Conservation (phyloP, 495 filamentous ascomycete genomes). For the Lophiostoma macrostomum region DNA sequence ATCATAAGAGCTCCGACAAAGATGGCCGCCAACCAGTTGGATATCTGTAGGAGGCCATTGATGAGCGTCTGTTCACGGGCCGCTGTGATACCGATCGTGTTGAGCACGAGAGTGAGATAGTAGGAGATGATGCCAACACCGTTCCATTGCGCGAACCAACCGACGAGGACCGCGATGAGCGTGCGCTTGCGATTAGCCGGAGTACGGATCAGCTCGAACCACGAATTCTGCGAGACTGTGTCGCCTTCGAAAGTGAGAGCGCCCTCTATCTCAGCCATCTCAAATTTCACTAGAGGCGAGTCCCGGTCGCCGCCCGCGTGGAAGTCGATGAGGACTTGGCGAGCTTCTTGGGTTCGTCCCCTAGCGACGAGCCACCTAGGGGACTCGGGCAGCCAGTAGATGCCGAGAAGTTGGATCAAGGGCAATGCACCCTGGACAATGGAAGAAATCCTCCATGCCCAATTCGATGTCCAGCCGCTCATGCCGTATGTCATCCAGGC, state of each 20-base stretch:
- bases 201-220: too few species aligned
- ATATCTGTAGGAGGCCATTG: too few species aligned
- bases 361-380: constrained; percentile 53
- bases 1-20: too few species aligned
- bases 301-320: constrained; percentile 16
- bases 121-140: too few species aligned
- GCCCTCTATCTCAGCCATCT: constrained; percentile 25
- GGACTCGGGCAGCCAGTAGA: constrained; percentile 57
- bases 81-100: too few species aligned
- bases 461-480: constrained; percentile 43
- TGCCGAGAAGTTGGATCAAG: constrained; percentile 46
- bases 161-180: too few species aligned
- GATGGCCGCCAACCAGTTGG: too few species aligned
- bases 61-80: too few species aligned
- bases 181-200: too few species aligned
- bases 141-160: too few species aligned
- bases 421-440: constrained; percentile 50
- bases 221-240: too few species aligned
- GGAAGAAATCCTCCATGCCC: constrained; percentile 52
- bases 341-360: constrained; percentile 60
- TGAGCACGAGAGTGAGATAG: too few species aligned
- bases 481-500: constrained; percentile 52
- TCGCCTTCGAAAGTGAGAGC: constrained; percentile 34
- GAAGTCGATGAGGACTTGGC: constrained; percentile 48
- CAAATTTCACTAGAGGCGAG: constrained; percentile 14